A percentile compares a stretch with the other conserved stretches of the same genome.
These are phyloP conservation scores for Trypanosomatidae sp. DNA, from an alignment of 208 protist genomes.

Conservation along the genomic window DNA sequence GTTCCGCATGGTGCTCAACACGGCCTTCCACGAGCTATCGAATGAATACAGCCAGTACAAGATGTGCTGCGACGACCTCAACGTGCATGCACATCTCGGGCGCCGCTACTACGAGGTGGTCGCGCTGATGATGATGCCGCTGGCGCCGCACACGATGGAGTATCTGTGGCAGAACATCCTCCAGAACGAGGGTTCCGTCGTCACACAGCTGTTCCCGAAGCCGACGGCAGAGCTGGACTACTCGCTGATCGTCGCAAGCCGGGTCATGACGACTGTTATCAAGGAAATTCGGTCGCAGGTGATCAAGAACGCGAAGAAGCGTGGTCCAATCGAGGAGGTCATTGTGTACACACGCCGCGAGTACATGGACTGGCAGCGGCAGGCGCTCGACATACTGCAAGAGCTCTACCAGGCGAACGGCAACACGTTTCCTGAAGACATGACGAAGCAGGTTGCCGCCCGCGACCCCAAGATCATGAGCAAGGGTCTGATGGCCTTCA, in stretches of 20 bases:
- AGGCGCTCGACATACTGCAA: slow-evolving; percentile 69
- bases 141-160: slow-evolving; percentile 97
- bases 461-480: slow-evolving; percentile 40
- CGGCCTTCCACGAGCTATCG: slow-evolving; percentile 95
- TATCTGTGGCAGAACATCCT: slow-evolving; percentile 94
- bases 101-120: slow-evolving; percentile 92
- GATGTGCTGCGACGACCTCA: slow-evolving; percentile 67
- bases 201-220: slow-evolving; percentile 61
- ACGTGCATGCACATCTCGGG: slow-evolving; percentile 77
- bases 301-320: slow-evolving; percentile 80
- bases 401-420: slow-evolving; percentile 56
- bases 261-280: slow-evolving; percentile 80
- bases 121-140: slow-evolving; percentile 95
- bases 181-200: slow-evolving; percentile 53
- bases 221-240: slow-evolving; percentile 75
- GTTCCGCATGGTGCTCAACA: slow-evolving; percentile 96
- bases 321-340: slow-evolving; percentile 55
- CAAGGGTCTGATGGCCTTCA: slow-evolving; percentile 89
- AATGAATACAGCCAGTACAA: slow-evolving; percentile 95
- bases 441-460: slow-evolving; percentile 51
- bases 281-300: slow-evolving; percentile 89
- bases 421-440: slow-evolving; percentile 58
- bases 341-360: slow-evolving; percentile 67
- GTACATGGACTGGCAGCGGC: slow-evolving; percentile 80
- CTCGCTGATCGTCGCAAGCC: slow-evolving; percentile 61